Evolutionary conservation across 164 flowering plant species (phyloP).

Genomic region (Macadamia tetraphylla): DNA sequence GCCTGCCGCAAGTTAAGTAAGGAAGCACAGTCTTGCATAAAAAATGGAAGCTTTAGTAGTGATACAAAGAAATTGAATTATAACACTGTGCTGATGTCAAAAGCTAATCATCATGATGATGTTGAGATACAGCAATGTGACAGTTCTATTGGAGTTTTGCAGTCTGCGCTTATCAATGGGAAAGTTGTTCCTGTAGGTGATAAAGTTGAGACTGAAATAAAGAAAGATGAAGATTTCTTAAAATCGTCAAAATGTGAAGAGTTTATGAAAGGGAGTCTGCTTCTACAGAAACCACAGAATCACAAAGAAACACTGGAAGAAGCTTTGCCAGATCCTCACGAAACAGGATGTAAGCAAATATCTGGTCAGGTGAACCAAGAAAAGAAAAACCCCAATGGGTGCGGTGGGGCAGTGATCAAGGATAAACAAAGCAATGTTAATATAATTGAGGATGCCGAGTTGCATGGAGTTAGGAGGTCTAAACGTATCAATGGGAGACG

Average conservation of each 20-base stretch:
- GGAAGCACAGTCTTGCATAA: neutral
- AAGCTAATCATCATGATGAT: neutral
- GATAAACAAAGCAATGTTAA: neutral
- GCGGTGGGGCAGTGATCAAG: neutral
- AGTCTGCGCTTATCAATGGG: neutral
- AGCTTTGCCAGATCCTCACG: neutral
- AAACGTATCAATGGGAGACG: slow-evolving; percentile 9
- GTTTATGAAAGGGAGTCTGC: neutral
- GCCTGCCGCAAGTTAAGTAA: neutral
- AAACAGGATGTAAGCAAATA: slow-evolving; percentile 1
- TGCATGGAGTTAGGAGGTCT: slow-evolving; percentile 11
- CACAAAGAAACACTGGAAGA: neutral
- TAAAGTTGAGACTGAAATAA: neutral
- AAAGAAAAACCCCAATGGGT: slow-evolving; percentile 3
- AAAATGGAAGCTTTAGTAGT: neutral
- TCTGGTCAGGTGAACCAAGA: slow-evolving; percentile 8
- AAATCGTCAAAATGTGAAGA: neutral
- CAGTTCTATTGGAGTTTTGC: neutral
- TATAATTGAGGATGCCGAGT: neutral
- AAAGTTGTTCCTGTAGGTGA: neutral
- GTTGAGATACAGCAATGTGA: neutral
- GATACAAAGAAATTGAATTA: neutral
- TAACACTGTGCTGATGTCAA: neutral
- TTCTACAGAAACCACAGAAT: neutral
- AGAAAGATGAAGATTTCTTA: neutral